Conservation (phyloP, 164 flowering plant genomes). For the Akebia trifoliata region DNA sequence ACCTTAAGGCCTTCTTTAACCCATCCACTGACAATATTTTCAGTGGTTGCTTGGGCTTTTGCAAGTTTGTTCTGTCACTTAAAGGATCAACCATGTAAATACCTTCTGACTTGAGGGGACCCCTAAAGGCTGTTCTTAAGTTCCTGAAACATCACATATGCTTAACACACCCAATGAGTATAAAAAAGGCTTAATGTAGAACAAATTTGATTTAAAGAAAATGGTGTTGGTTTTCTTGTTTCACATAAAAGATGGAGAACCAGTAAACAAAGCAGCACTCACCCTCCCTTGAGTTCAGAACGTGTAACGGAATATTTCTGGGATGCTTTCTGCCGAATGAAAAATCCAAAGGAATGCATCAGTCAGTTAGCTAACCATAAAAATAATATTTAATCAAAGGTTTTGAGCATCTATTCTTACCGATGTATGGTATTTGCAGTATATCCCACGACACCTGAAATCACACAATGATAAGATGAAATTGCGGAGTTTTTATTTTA, state of each 20-base stretch:
- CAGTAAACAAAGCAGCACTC: slow-evolving; percentile 15
- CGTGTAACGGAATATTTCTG: slow-evolving; percentile 51
- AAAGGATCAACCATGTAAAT: slow-evolving; percentile 66
- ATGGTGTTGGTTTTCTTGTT: not conserved
- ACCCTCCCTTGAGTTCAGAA: slow-evolving; percentile 90
- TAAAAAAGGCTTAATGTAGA: not conserved
- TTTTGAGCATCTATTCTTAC: slow-evolving; percentile 33
- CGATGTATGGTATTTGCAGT: slow-evolving; percentile 62
- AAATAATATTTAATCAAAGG: not conserved
- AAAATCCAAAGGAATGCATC: slow-evolving; percentile 2
- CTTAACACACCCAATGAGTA: not conserved
- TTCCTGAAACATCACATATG: slow-evolving; percentile 41
- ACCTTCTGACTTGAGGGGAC: slow-evolving; percentile 49
- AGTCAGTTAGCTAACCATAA: not conserved
- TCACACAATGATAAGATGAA: slow-evolving; percentile 9
- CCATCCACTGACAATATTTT: slow-evolving; percentile 77
- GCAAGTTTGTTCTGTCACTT: slow-evolving; percentile 29
- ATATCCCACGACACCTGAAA: slow-evolving; percentile 65
- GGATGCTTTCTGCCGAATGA: slow-evolving; percentile 55
- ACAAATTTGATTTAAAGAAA: not conserved
- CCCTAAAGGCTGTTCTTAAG: slow-evolving; percentile 61
- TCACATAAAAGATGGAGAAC: not conserved
- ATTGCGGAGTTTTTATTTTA: too few species aligned
- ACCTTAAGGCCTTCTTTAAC: slow-evolving; percentile 79
- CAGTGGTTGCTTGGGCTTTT: slow-evolving; percentile 40